Base-by-base conservation (phyloP, 768 basidiomycete species). In the Punctularia strigosozonata region DNA sequence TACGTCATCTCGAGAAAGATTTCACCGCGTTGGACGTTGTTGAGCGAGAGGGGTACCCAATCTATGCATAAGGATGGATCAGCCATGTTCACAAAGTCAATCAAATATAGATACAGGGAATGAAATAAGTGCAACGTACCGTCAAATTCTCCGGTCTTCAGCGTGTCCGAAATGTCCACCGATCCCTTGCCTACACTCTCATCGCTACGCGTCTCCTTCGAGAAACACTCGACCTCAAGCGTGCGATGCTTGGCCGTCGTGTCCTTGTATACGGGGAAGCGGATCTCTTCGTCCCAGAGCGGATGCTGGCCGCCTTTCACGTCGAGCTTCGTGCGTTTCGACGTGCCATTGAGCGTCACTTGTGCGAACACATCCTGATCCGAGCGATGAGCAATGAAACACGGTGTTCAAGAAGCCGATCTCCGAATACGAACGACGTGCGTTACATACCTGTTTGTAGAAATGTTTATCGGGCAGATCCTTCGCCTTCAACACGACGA, bases 1-100 rank as follows among this genome's bases (percentile, higher is more conserved):
- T 78, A 97, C 1, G 92, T 97, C 76, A 95, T 82, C 57, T 97
- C 92, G 13, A 95, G 68, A 54, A 86, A 95, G 7, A 94, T 46
- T 39, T 95, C 87, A 5, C 92, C 92, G 18, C 85, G 76, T 38
- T 75, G 65, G 6, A 75, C 70, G 2, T 75, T 77, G 34, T 73
- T 71, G 23, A 68, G 59, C 40, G 66, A 60, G 31, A 87, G 64
- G 31, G 61, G 56, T 13, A 84, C 68, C 83, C 83, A 86, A 48
- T 83, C 83, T 85, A 50, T 13, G 19, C 0, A 24, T n/a, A 31
- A 34, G 58, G 50, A 25, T n/a, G n/a, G n/a, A 10, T 34, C 33
- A 13, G 10, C 8, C 33, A 34, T 13, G 10, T 12, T 10, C 10
- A 34, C 18, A 10, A 59, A 43, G 24, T 56, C 50, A 37, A 28